Conservation (phyloP, 495 filamentous ascomycete species). For the Penicillium maclennaniae region DNA sequence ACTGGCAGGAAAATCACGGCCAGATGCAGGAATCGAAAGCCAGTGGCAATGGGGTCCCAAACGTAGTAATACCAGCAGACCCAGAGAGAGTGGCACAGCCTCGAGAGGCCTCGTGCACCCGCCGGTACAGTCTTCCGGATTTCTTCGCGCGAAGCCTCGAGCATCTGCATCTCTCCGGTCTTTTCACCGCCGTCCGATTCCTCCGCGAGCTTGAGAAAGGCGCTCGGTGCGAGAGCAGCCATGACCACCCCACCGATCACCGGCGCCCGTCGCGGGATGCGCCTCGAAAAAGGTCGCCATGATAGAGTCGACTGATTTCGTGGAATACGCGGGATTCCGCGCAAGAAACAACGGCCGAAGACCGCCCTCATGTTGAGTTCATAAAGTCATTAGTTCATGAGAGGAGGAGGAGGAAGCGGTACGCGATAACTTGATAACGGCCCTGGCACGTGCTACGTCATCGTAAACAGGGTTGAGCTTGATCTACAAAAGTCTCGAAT, state of each 20-base stretch:
- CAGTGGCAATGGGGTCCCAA: slow-evolving; percentile 84
- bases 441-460: slow-evolving; percentile 24
- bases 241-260: slow-evolving; percentile 40
- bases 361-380: slow-evolving; percentile 50
- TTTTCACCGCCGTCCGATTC: slow-evolving; percentile 57
- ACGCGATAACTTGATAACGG: slow-evolving; percentile 3
- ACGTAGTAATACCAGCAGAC: slow-evolving; percentile 68
- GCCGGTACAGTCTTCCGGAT: slow-evolving; percentile 62
- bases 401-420: slow-evolving; percentile 11
- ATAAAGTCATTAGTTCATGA: slow-evolving; percentile 16
- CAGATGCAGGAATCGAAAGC: slow-evolving; percentile 78
- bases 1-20: slow-evolving; percentile 89
- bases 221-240: slow-evolving; percentile 56
- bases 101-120: slow-evolving; percentile 52
- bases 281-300: slow-evolving; percentile 28
- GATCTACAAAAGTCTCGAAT: too few relatives aligned
- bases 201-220: slow-evolving; percentile 71
- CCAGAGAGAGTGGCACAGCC: slow-evolving; percentile 50
- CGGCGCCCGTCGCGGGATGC: slow-evolving; percentile 26
- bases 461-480: background rate
- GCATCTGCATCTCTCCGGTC: slow-evolving; percentile 80
- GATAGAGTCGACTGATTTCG: slow-evolving; percentile 16
- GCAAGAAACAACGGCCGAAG: slow-evolving; percentile 52
- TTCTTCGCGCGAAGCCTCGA: slow-evolving; percentile 73
- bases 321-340: slow-evolving; percentile 21